A percentile compares a stretch with the other conserved stretches of the same genome.
phyloP scores from a whole-genome alignment of 2,329 filamentous ascomycete genomes.

The Metarhizium humberi region DNA sequence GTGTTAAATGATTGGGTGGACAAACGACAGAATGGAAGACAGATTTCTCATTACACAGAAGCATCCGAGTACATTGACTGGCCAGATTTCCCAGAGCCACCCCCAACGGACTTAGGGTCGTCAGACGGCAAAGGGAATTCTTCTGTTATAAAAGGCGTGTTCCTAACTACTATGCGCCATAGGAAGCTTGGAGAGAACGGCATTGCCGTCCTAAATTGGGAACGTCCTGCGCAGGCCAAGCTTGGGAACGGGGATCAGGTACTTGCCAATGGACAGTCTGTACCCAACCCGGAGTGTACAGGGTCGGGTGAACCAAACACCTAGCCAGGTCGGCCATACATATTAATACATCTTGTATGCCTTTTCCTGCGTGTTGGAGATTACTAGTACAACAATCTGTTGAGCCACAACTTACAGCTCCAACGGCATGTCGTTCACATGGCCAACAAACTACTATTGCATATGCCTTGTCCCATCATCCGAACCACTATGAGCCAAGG shows the following conservation, averaged over 20 bases:
- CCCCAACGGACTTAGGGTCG: not conserved
- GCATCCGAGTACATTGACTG: constrained; percentile 1
- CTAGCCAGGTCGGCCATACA: too few relatives aligned
- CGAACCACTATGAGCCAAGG: too few relatives aligned
- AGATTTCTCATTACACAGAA: not conserved
- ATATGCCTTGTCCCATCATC: too few relatives aligned
- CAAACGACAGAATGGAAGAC: constrained; percentile 3
- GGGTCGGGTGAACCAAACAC: too few relatives aligned
- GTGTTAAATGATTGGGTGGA: constrained; percentile 17
- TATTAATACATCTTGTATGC: too few relatives aligned
- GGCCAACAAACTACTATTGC: too few relatives aligned
- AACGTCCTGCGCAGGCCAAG: not conserved
- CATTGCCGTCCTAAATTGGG: not conserved
- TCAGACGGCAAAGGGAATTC: not conserved
- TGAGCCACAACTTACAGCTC: too few relatives aligned
- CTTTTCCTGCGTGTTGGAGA: too few relatives aligned
- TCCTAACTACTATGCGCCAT: not conserved
- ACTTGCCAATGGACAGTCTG: not conserved
- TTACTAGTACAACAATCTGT: too few relatives aligned
- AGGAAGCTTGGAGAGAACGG: not conserved
- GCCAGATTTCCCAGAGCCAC: constrained; percentile 1
- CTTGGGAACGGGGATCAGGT: not conserved
- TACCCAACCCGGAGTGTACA: too few relatives aligned
- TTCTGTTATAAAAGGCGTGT: not conserved
- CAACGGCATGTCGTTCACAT: too few relatives aligned